Conservation (phyloP, 1,284 basidiomycete species). For the Pseudozyma thailandica region DNA sequence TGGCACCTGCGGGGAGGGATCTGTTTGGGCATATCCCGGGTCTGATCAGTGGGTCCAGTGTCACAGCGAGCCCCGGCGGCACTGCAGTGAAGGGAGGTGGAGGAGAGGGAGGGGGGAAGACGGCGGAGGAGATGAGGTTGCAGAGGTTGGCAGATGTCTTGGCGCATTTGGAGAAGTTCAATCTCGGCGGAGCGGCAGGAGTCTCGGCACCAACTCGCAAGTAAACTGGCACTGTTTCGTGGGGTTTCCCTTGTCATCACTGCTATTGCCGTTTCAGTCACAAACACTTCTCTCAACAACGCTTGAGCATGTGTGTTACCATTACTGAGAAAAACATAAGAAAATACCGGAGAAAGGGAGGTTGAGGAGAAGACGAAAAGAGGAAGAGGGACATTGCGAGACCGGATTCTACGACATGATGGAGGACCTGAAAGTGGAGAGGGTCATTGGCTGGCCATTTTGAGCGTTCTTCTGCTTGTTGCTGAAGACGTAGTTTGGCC, state of each 20-base stretch:
- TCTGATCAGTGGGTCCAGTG: slow-evolving; percentile 17
- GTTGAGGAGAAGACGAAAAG: slow-evolving; percentile 12
- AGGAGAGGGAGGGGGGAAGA: slow-evolving; percentile 3
- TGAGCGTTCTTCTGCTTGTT: slow-evolving; percentile 17
- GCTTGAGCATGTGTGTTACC: no score
- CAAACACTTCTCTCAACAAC: no score
- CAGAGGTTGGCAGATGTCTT: slow-evolving; percentile 39
- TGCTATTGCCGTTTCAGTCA: no score
- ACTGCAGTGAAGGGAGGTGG: not conserved
- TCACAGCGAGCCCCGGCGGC: slow-evolving; percentile 1
- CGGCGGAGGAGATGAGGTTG: slow-evolving; percentile 21
- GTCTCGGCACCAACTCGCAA: slow-evolving; percentile 1
- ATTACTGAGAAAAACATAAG: no score
- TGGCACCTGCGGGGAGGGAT: slow-evolving; percentile 11
- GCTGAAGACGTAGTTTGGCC: slow-evolving; percentile 37
- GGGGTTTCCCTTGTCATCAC: no score
- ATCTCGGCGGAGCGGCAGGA: slow-evolving; percentile 6
- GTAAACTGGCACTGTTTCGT: no score
- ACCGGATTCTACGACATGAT: slow-evolving; percentile 16
- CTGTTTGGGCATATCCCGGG: slow-evolving; percentile 39
- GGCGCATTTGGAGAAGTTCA: slow-evolving; percentile 37
- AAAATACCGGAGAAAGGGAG: not conserved
- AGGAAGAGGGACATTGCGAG: not conserved
- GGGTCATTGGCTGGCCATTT: slow-evolving; percentile 36
- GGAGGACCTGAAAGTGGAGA: slow-evolving; percentile 16